phyloP scores from a whole-genome alignment of 1,139 yeast genomes.

The Nakaseomyces kungkrabaensis region DNA sequence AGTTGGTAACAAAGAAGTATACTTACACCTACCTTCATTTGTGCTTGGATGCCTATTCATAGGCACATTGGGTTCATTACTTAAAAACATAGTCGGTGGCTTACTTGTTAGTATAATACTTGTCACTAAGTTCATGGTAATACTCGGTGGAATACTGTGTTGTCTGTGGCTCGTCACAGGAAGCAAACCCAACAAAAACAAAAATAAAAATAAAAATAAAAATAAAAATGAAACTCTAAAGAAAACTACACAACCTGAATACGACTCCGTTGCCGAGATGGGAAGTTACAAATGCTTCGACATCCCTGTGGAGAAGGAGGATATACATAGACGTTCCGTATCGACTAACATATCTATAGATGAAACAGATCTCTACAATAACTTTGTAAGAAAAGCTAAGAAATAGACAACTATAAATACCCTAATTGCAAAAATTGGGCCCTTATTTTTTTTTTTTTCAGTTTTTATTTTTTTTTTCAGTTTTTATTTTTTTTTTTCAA shows the following conservation, averaged over 20 bases:
- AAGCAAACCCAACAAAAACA: conserved; percentile 2
- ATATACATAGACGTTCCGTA: not conserved
- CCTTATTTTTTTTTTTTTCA: too few relatives aligned
- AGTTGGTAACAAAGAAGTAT: not conserved
- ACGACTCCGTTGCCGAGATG: conserved; percentile 5
- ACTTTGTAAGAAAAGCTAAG: conserved; percentile 1
- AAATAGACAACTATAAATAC: not conserved
- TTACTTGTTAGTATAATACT: conserved; percentile 13
- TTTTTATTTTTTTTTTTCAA: not conserved
- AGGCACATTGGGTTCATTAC: conserved; percentile 13
- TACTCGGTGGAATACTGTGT: conserved; percentile 13
- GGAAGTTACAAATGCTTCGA: conserved; percentile 19
- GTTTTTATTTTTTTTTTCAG: too few relatives aligned
- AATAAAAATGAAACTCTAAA: not conserved
- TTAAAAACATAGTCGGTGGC: conserved; percentile 15
- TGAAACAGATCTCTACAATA: conserved; percentile 1
- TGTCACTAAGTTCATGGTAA: conserved; percentile 12
- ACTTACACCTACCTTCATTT: conserved; percentile 12
- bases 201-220: not conserved
- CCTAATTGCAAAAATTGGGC: too few relatives aligned
- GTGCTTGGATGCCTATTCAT: conserved; percentile 14
- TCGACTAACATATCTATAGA: not conserved
- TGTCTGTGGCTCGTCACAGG: not conserved
- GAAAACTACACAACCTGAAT: not conserved
- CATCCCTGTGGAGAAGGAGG: conserved; percentile 15